A percentile compares a stretch with the other conserved stretches of the same genome.
phyloP scores from a whole-genome alignment of 345 rosid genomes.

The Eucalyptus erythrocorys region DNA sequence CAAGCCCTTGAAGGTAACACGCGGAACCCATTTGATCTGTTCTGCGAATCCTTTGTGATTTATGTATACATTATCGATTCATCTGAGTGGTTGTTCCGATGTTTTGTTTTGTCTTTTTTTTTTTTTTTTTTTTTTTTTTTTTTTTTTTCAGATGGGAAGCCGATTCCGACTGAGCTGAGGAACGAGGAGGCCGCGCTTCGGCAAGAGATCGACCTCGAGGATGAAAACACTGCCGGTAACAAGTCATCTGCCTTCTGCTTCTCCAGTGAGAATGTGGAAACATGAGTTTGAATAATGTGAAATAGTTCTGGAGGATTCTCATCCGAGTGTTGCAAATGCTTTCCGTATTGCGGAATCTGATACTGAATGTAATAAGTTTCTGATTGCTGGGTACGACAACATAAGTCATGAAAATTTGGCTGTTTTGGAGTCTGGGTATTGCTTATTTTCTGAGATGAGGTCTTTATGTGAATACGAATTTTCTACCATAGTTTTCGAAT shows the following conservation, averaged over 20 bases:
- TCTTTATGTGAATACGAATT: neutral
- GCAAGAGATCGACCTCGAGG: conserved; percentile 83
- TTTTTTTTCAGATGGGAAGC: conserved; percentile 60
- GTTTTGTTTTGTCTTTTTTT: neutral
- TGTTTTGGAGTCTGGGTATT: neutral
- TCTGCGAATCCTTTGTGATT: neutral
- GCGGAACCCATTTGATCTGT: neutral
- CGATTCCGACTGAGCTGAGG: conserved; percentile 86
- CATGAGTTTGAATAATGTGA: neutral
- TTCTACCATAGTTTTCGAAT: neutral
- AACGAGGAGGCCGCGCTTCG: conserved; percentile 82
- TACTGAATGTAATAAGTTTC: neutral
- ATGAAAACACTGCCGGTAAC: conserved; percentile 54
- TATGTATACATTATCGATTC: neutral
- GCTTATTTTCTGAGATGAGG: neutral
- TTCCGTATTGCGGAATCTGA: neutral
- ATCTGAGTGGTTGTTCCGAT: neutral
- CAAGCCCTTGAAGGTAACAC: conserved; percentile 69
- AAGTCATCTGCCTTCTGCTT: neutral
- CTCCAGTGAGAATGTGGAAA: neutral
- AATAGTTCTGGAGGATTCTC: neutral
- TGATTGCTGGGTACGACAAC: neutral
- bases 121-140: neutral
- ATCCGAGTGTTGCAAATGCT: neutral
- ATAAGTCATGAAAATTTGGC: neutral